Percentiles rank a stretch among this genome's conserved stretches.
Conservation (phyloP, 2,329 filamentous ascomycete species). For the Emericellopsis atlantica region DNA sequence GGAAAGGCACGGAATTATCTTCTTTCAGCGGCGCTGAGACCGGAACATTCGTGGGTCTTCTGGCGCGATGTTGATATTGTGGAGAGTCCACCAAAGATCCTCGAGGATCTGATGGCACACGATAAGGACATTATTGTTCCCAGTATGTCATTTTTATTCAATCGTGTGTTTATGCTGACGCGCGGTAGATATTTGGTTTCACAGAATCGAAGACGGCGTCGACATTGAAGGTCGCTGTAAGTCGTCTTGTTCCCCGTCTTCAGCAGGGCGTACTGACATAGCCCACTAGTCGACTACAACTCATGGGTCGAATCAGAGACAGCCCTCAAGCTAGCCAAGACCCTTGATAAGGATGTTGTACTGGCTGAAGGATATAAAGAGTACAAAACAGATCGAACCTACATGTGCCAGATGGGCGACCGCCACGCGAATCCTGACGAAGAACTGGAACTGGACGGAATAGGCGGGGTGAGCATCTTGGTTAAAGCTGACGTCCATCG, state of each 20-base stretch:
- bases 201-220: slow-evolving; percentile 65
- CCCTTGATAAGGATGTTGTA: slow-evolving; percentile 66
- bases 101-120: slow-evolving; percentile 92
- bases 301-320: slow-evolving; percentile 94
- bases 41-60: slow-evolving; percentile 96
- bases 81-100: slow-evolving; percentile 73
- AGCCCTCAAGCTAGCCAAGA: slow-evolving; percentile 59
- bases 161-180: background rate
- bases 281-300: slow-evolving; percentile 77
- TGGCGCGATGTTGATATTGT: slow-evolving; percentile 97
- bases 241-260: slow-evolving; percentile 17
- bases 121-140: slow-evolving; percentile 89
- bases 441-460: slow-evolving; percentile 85
- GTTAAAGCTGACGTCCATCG: slow-evolving; percentile 97
- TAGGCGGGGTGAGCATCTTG: slow-evolving; percentile 93
- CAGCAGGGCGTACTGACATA: slow-evolving; percentile 4
- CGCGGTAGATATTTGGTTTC: slow-evolving; percentile 85
- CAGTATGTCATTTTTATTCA: slow-evolving; percentile 48
- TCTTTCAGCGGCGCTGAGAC: slow-evolving; percentile 69
- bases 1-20: slow-evolving; percentile 87
- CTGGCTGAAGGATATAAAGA: slow-evolving; percentile 93
- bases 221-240: slow-evolving; percentile 93
- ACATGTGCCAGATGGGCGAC: slow-evolving; percentile 87
- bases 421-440: slow-evolving; percentile 86
- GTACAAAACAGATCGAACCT: slow-evolving; percentile 77